phyloP scores from a whole-genome alignment of 2,329 filamentous ascomycete species.

The Fusarium anguioides region DNA sequence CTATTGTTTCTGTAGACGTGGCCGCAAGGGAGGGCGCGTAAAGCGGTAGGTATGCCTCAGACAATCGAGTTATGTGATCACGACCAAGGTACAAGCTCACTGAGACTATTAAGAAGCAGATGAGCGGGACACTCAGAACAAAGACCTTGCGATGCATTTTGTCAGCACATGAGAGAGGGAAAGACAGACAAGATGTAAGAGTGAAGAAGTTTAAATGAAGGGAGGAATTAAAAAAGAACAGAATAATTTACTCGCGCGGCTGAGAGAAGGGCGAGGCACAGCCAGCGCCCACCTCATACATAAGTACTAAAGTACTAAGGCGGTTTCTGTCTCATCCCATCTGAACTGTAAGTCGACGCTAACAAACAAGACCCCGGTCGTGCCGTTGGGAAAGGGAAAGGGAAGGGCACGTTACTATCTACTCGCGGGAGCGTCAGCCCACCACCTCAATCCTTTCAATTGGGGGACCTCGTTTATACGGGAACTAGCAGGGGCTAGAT shows the following conservation, averaged over 20 bases:
- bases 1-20: conserved; percentile 2
- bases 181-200: neutral
- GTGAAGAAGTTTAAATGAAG: neutral
- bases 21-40: neutral
- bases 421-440: conserved; percentile 13
- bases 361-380: neutral
- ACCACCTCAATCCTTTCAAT: neutral
- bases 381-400: neutral
- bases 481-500: conserved; percentile 24
- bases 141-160: conserved; percentile 39
- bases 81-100: conserved; percentile 38
- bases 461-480: conserved; percentile 30
- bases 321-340: too few relatives aligned
- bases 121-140: conserved; percentile 29
- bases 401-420: conserved; percentile 17
- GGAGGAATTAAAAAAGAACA: neutral
- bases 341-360: conserved; percentile 1
- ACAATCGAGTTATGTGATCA: conserved; percentile 37
- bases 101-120: conserved; percentile 33
- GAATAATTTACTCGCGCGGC: conserved; percentile 3
- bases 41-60: conserved; percentile 29
- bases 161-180: conserved; percentile 8
- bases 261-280: conserved; percentile 27
- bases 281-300: too few relatives aligned
- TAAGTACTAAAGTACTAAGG: too few relatives aligned